Percentiles rank a stretch among this genome's conserved stretches.
phyloP scores from a whole-genome alignment of 257 asterid genomes.

The Solanum phureja region DNA sequence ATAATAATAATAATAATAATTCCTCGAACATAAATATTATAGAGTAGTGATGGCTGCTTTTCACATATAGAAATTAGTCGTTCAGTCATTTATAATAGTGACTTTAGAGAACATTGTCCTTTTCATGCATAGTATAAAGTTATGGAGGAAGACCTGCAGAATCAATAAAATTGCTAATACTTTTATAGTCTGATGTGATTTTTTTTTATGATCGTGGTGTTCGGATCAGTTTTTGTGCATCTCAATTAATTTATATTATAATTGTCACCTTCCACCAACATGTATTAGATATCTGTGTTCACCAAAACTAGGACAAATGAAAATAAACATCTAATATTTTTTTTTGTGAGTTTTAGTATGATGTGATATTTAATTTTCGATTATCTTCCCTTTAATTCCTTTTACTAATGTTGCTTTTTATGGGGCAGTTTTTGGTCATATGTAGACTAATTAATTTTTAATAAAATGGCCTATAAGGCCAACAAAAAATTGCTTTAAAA shows the following conservation, averaged over 20 bases:
- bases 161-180: not conserved
- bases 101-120: not conserved
- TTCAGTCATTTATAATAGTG: not conserved
- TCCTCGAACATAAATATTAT: not conserved
- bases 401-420: not conserved
- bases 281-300: too few relatives aligned
- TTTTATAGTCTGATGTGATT: not conserved
- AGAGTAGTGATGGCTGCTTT: not conserved
- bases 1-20: not conserved
- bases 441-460: too few relatives aligned
- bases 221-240: too few relatives aligned
- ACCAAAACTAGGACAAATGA: too few relatives aligned
- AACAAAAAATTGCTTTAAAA: too few relatives aligned
- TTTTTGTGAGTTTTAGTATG: too few relatives aligned
- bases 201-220: too few relatives aligned
- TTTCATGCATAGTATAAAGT: not conserved
- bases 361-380: not conserved
- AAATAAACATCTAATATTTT: too few relatives aligned
- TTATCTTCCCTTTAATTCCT: not conserved
- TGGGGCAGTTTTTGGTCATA: too few relatives aligned
- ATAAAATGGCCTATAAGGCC: too few relatives aligned
- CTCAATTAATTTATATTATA: too few relatives aligned
- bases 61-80: not conserved
- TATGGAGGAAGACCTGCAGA: not conserved
- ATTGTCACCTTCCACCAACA: too few relatives aligned